Evolutionary conservation across 2,329 filamentous ascomycete genomes (phyloP), one percentile per base, ranked within the genome.

Genomic region (Fusarium pseudocircinatum): DNA sequence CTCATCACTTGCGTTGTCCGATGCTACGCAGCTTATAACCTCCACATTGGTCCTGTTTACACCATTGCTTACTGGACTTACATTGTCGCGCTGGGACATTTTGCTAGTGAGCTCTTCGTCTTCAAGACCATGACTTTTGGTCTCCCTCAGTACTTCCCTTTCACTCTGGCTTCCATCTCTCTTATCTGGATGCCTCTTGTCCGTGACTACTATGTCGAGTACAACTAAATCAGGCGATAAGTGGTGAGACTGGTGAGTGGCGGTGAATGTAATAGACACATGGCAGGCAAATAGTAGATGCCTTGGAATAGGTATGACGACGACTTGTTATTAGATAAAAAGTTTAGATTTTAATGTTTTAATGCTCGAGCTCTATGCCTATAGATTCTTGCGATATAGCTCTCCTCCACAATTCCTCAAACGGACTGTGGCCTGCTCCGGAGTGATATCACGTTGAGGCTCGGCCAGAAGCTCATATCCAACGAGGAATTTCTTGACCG

Each of bases 381-480:
- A 72, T 63, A 81, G 71, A 16, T 75, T 77, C n/a, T 92, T 94
- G 73, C 96, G 90, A 80, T 99, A 98, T 71, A 99, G 84, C 80
- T 94, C 90, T 22, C 95, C 95, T 7, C 91, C 93, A 72, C 94
- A 95, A 65, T 87, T 87, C 73, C 93, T 89, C 67, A 99, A 84
- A 56, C 91, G 90, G 32, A 90, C 91, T 20, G 96, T 93, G 4
- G 96, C 96, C 84, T 98, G 96, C 83, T 99, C 96, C 0, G 96
- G 96, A 0, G 96, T 99, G 78, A 99, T 98, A 81, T 99, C 96
- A 67, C 96, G 90, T 83, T 99, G 96, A n/a, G 96, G 96, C 84
- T 99, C 96, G 4, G 94, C 96, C 90, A 99, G 90, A 84, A 99
- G 88, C 84, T 99, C 96, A 81, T 97, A 98, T 1, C 96, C 96